A percentile compares a stretch with the other conserved stretches of the same genome.
Evolutionary conservation across 768 basidiomycete genomes (phyloP).

Genomic region (Mycena amicta): DNA sequence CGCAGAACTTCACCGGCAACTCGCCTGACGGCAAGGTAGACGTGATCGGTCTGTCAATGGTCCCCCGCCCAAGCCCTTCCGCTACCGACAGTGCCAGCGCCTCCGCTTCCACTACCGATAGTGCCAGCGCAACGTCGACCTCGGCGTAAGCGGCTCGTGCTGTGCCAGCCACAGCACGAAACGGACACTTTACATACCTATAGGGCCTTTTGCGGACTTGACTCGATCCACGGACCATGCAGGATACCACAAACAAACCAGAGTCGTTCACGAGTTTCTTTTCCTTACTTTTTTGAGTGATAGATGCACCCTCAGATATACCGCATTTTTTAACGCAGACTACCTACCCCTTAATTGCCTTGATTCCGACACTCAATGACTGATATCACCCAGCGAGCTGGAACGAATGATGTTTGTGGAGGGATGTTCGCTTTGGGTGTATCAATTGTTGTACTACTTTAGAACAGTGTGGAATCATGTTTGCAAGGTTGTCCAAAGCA

Average conservation of each 20-base stretch:
- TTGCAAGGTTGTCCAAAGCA: not conserved
- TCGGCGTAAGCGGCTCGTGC: not conserved
- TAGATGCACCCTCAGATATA: constrained; percentile 25
- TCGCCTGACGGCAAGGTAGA: constrained; percentile 43
- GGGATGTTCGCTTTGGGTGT: not conserved
- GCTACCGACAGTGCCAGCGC: constrained; percentile 12
- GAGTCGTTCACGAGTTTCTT: not conserved
- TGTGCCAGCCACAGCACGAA: not conserved
- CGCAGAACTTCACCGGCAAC: constrained; percentile 45
- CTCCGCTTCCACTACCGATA: not conserved
- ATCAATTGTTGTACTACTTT: not conserved
- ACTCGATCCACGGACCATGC: constrained; percentile 19
- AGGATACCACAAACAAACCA: constrained; percentile 18
- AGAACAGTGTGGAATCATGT: not conserved
- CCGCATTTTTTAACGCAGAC: constrained; percentile 19
- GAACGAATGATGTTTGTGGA: not conserved
- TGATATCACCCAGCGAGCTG: not conserved
- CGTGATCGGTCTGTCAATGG: constrained; percentile 48
- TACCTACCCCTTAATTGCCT: not conserved
- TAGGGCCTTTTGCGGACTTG: not conserved
- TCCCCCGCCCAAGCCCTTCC: constrained; percentile 17
- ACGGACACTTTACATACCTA: constrained; percentile 21
- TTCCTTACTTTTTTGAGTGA: constrained; percentile 19
- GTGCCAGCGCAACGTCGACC: not conserved
- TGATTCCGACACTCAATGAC: not conserved